phyloP scores from a whole-genome alignment of 2,329 filamentous ascomycete species.

The Claviceps capensis region DNA sequence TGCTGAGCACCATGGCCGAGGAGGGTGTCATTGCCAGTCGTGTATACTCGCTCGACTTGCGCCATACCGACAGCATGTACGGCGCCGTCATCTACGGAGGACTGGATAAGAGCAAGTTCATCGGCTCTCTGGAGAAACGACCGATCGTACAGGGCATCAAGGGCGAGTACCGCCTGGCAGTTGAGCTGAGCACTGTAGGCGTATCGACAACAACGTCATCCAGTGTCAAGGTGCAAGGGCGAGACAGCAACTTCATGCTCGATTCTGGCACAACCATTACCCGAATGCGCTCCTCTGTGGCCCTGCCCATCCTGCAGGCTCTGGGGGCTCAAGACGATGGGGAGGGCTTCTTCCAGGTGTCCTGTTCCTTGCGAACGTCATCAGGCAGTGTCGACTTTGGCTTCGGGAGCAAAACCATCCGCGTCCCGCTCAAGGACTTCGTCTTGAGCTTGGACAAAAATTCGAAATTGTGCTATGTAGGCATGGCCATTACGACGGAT shows the following conservation, averaged over 20 bases:
- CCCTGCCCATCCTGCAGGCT: constrained; percentile 27
- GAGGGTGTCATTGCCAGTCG: constrained; percentile 35
- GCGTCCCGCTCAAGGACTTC: constrained; percentile 33
- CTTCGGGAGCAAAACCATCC: constrained; percentile 28
- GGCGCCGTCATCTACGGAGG: constrained; percentile 41
- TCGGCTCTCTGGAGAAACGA: constrained; percentile 29
- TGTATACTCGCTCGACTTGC: constrained; percentile 37
- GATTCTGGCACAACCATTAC: constrained; percentile 40
- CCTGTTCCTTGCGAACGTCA: constrained; percentile 24
- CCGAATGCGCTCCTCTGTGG: constrained; percentile 29
- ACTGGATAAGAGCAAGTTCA: constrained; percentile 37
- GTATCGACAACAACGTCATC: constrained; percentile 14
- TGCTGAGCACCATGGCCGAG: constrained; percentile 34
- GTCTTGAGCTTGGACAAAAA: constrained; percentile 28
- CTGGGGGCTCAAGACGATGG: constrained; percentile 27
- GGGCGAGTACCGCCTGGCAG: constrained; percentile 24
- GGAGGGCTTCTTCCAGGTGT: constrained; percentile 30
- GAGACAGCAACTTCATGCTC: constrained; percentile 30
- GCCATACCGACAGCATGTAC: constrained; percentile 25
- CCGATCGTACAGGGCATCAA: constrained; percentile 26
- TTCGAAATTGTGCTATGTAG: constrained; percentile 26
- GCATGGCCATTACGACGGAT: constrained; percentile 24
- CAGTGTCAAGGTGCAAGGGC: constrained; percentile 13
- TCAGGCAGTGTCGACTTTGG: constrained; percentile 33
- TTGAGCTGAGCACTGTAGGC: constrained; percentile 19